Base-by-base conservation (phyloP, 176 grass and related monocot species). In the Carex cristatella region DNA sequence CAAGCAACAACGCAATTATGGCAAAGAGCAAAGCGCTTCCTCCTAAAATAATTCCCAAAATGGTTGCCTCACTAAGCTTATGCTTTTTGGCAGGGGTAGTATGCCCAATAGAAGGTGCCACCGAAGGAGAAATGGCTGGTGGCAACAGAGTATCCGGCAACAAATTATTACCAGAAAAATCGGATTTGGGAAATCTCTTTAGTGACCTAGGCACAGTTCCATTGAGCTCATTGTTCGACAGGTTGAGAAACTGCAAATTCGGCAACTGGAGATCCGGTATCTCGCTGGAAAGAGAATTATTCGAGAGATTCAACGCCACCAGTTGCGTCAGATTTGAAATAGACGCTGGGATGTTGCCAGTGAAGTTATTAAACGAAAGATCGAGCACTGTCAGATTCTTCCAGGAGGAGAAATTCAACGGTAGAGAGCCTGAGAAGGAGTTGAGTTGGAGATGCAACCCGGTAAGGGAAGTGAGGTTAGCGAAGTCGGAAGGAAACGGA, bases 361-460 rank as follows among this genome's bases (percentile, higher is more conserved):
- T 46, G 81, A 99, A 99, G 66, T 18, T 44, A 37, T 99, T 99
- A 57, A 89, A 99, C 11, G 97, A 99, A 71, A 99, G 91, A 85
- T 99, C 91, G 79, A 99, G 88, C 55, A 38, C 87, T 54, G 90
- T 91, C 0, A 99, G 87, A 13, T 46, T 69, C 0, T 18, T 53
- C 5, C 92, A 89, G 0, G 15, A 0, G 0, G 67, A 82, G 74
- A 96, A 66, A 0, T 61, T 65, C 0, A 10, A 0, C 0, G 93
- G 89, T 5, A 93, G 38, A 2, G 73, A 78, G 31, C 97, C 93
- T 31, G 90, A 86, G 44, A 99, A 94, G 40, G 84, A 85, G 86
- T 99, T 99, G 54, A 84, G 79, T 87, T 99, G 93, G 81, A 99
- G 90, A 85, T 99, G 97, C 51, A 99, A 90, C 0, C 90, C 97